phyloP scores from a whole-genome alignment of 2,329 filamentous ascomycete species.

The Didymella sp. region DNA sequence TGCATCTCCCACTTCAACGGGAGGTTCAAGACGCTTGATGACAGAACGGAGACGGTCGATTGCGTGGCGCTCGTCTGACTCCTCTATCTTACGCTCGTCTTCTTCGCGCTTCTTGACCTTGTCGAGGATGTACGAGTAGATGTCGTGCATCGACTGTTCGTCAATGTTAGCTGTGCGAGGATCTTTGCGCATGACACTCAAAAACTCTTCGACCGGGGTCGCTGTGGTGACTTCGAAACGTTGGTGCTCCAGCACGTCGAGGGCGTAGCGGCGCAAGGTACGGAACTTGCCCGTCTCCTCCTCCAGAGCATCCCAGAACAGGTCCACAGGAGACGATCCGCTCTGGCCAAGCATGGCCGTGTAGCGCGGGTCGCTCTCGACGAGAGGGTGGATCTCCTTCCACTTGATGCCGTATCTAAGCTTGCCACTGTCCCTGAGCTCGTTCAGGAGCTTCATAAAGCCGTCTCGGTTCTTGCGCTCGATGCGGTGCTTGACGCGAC shows the following conservation, averaged over 20 bases:
- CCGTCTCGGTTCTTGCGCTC: slow-evolving; percentile 87
- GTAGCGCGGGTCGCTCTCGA: slow-evolving; percentile 85
- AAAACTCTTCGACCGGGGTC: slow-evolving; percentile 89
- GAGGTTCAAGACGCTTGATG: slow-evolving; percentile 90
- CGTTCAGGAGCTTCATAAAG: slow-evolving; percentile 75
- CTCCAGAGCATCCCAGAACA: slow-evolving; percentile 96
- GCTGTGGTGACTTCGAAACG: slow-evolving; percentile 87
- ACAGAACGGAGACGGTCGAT: slow-evolving; percentile 83
- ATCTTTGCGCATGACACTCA: slow-evolving; percentile 81
- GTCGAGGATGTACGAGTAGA: slow-evolving; percentile 87
- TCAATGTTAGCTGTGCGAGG: slow-evolving; percentile 87
- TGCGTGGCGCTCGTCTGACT: slow-evolving; percentile 84
- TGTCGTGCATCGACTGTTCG: slow-evolving; percentile 75
- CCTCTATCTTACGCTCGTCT: slow-evolving; percentile 80
- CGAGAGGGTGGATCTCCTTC: slow-evolving; percentile 76
- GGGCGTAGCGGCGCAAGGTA: slow-evolving; percentile 78
- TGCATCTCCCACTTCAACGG: slow-evolving; percentile 76
- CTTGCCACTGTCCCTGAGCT: slow-evolving; percentile 76
- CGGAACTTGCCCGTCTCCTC: slow-evolving; percentile 90
- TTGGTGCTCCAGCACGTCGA: slow-evolving; percentile 92
- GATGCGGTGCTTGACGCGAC: slow-evolving; percentile 77
- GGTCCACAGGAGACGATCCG: slow-evolving; percentile 84
- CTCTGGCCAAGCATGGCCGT: slow-evolving; percentile 80
- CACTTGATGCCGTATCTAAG: slow-evolving; percentile 92
- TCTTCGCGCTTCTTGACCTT: slow-evolving; percentile 83